A percentile compares a stretch with the other conserved stretches of the same genome.
phyloP scores from a whole-genome alignment of 2,329 filamentous ascomycete species.

The Pseudofabraea citricarpa region DNA sequence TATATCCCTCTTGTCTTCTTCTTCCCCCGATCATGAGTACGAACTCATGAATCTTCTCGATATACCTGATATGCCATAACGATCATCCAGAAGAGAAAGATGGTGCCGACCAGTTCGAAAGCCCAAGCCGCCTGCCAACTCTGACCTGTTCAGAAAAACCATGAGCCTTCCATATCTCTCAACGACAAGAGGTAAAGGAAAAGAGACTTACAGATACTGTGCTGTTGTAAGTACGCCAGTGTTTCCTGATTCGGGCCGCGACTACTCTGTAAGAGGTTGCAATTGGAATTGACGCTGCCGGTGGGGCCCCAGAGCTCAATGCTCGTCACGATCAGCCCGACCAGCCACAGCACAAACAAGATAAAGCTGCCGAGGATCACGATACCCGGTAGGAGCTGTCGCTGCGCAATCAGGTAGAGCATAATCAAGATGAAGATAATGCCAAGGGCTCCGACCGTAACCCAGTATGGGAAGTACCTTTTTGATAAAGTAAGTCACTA shows the following conservation, averaged over 20 bases:
- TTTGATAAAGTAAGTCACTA: neutral
- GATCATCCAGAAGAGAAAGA: constrained; percentile 65
- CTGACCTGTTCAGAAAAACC: constrained; percentile 38
- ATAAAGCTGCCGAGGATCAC: constrained; percentile 62
- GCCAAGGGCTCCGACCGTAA: constrained; percentile 53
- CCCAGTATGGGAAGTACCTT: constrained; percentile 66
- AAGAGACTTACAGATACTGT: constrained; percentile 52
- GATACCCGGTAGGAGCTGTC: constrained; percentile 58
- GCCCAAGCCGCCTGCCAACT: constrained; percentile 62
- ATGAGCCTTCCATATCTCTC: neutral
- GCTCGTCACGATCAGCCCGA: constrained; percentile 56
- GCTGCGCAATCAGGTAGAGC: constrained; percentile 56
- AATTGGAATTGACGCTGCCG: constrained; percentile 55
- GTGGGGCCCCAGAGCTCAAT: constrained; percentile 60
- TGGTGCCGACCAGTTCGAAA: constrained; percentile 52
- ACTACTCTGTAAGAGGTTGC: constrained; percentile 52
- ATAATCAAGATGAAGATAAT: constrained; percentile 63
- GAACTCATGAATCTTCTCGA: constrained; percentile 18
- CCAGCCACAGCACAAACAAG: constrained; percentile 63
- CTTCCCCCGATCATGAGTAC: too few relatives aligned
- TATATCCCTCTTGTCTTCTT: neutral
- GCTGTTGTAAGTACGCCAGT: constrained; percentile 60
- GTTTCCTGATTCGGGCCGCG: constrained; percentile 48
- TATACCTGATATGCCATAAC: constrained; percentile 63
- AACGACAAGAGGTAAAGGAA: neutral